Base-by-base conservation (phyloP, 2,329 filamentous ascomycete genomes). In the Drechmeria coniospora region DNA sequence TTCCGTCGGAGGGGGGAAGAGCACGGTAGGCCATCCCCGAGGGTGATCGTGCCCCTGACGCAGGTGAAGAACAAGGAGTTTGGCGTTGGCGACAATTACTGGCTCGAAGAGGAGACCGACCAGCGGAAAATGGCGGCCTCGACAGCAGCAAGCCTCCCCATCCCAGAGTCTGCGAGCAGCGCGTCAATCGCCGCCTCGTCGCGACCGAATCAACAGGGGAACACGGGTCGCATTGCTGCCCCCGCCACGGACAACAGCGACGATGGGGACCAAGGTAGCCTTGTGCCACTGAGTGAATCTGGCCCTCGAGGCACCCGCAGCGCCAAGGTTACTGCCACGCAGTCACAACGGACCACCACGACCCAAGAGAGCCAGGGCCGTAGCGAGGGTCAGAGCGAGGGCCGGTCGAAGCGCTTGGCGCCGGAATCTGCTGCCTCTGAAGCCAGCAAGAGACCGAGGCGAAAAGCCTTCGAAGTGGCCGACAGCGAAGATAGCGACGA, bases 71-170 rank as follows among this genome's bases (percentile, higher is more conserved):
- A 65, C 26, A 81, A 80, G 40, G 70, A 72, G 21, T 79, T 76
- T 43, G 79, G 79, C 2, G 67, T 84, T 15, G 77, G 78, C 1
- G 78, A 84, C 27, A 68, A 77, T 25, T 82, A 84, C 53, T 87
- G 80, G 74, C 60, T 79, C 2, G 67, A 78, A 33, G 62, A 66
- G 33, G 55, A 61, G 32, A 39, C 36, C 15, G 46, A 30, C 19
- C 46, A 50, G 29, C 35, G 33, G 8, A 52, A 40, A 30, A 49
- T 45, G 27, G 35, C 39, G 28, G 12, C 17, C 11, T 5, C 10
- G 20, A 11, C 20, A n/a, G 12, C 20, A n/a, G 39, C 29, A 33
- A 46, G 36, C 17, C 38, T 46, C 26, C 28, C 38, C n/a, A n/a
- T n/a, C n/a, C n/a, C n/a, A n/a, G n/a, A n/a, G n/a, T 34, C 44